Base-by-base conservation (phyloP, 768 basidiomycete species). In the Boletus tomentosulus region DNA sequence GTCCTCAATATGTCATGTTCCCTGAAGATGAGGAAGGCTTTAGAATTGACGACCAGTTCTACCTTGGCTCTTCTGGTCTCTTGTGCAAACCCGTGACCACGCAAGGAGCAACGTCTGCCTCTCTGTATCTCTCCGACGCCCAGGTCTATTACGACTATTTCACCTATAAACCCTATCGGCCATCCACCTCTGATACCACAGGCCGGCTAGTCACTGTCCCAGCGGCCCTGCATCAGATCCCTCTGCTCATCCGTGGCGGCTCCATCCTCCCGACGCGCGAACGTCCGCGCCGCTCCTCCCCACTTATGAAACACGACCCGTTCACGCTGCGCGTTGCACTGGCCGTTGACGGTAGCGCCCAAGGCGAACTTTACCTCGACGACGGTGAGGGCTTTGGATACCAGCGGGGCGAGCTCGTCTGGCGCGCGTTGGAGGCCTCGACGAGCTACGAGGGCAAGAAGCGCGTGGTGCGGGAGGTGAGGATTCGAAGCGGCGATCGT, bases 71-170 rank as follows among this genome's bases (percentile, higher is more conserved):
- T 12, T 91, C 92, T 7, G 94, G 96, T 19, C 69, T 99, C 46
- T 79, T 99, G 52, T 87, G 93, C 58, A 96, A 96, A 67, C 97
- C 97, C 1, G 84, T 98, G 50, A 91, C 89, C 0, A 74, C 76
- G 19, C 84, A 86, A 59, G 92, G 83, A 25, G 85, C 74, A 16
- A 85, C 76, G 0, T 82, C 88, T 59, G 74, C 85, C 1, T 77
- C 80, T 1, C 76, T 98, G 6, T 98, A 98, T 69, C 79, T 99
- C 35, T 78, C 90, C 2, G 97, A 97, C 64, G 82, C 92, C 51
- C 85, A 92, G 76, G 85, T 93, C 7, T 98, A 97, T 76, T 99
- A 98, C 65, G 85, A 98, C 73, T 98, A 98, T 73, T 89, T 93
- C 76, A 82, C 81, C 34, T 72, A 83, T 63, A 66, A 77, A 16